phyloP scores from a whole-genome alignment of 768 basidiomycete genomes.

The Lentinula guzmanii region DNA sequence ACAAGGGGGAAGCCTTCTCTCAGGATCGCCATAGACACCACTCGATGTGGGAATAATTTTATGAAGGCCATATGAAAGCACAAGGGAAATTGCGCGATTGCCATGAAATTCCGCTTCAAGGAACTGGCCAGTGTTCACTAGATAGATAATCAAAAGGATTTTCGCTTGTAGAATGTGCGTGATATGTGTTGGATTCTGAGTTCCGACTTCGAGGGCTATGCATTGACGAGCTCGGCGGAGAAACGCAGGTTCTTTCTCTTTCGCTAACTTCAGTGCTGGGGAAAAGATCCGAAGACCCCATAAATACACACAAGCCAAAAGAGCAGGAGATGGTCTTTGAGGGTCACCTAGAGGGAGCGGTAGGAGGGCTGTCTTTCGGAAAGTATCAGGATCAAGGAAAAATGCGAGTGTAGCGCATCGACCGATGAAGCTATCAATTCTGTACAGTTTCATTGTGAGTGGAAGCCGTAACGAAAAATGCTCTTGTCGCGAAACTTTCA shows the following conservation, averaged over 20 bases:
- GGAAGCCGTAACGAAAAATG: neutral
- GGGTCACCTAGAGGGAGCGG: constrained; percentile 22
- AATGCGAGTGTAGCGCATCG: constrained; percentile 19
- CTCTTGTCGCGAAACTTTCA: neutral
- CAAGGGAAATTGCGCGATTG: neutral
- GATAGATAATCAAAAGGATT: neutral
- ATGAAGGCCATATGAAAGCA: neutral
- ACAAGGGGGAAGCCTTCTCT: neutral
- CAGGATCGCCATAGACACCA: neutral
- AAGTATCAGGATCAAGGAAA: constrained; percentile 42
- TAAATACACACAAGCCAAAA: neutral
- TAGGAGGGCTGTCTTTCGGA: constrained; percentile 29
- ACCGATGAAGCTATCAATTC: neutral
- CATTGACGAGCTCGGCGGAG: neutral
- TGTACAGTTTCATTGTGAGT: neutral
- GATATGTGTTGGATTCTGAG: neutral
- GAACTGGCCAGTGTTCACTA: neutral
- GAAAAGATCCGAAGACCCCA: neutral
- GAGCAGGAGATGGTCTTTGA: constrained; percentile 22
- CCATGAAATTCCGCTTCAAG: neutral
- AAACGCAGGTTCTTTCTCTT: neutral
- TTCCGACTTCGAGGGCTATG: neutral
- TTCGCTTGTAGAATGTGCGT: neutral
- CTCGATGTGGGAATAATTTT: neutral
- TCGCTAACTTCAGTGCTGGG: neutral